Evolutionary conservation across 257 asterid genomes (phyloP).

Genomic region (Solanum paucissectum): DNA sequence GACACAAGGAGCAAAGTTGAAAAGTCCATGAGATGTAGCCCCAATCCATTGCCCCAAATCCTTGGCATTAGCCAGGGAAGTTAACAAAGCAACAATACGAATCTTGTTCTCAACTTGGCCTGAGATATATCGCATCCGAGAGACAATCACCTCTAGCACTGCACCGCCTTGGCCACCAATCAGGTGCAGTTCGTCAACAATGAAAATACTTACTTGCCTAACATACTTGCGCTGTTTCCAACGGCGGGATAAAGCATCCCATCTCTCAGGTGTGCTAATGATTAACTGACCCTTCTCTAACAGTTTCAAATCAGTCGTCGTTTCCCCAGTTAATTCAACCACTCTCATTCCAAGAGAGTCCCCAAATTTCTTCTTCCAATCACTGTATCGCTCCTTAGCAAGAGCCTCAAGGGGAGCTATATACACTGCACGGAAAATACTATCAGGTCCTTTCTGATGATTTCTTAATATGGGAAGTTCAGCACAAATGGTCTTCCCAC

Average conservation of each 20-base stretch:
- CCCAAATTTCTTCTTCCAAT: constrained; percentile 28
- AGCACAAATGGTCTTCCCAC: constrained; percentile 35
- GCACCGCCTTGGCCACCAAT: constrained; percentile 34
- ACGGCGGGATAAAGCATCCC: constrained; percentile 29
- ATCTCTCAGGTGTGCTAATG: constrained; percentile 27
- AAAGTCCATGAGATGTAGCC: constrained; percentile 31
- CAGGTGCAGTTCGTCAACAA: constrained; percentile 29
- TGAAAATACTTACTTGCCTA: constrained; percentile 20
- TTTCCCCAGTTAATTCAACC: constrained; percentile 26
- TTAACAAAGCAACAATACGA: constrained; percentile 19
- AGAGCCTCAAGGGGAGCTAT: constrained; percentile 34
- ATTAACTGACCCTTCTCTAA: constrained; percentile 26
- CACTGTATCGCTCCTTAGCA: constrained; percentile 19
- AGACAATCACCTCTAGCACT: constrained; percentile 22
- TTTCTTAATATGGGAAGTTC: constrained; percentile 29
- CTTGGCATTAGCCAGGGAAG: constrained; percentile 32
- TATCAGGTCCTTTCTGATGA: constrained; percentile 18
- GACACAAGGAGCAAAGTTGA: constrained; percentile 28
- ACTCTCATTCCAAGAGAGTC: constrained; percentile 25
- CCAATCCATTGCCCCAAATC: constrained; percentile 38
- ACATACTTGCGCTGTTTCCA: constrained; percentile 29
- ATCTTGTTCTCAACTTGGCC: constrained; percentile 16
- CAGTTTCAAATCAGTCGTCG: constrained; percentile 18
- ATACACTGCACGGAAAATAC: constrained; percentile 23
- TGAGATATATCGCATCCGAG: constrained; percentile 23